Base-by-base conservation (phyloP, 2,329 filamentous ascomycete genomes). In the Microdochium trichocladiopsis region DNA sequence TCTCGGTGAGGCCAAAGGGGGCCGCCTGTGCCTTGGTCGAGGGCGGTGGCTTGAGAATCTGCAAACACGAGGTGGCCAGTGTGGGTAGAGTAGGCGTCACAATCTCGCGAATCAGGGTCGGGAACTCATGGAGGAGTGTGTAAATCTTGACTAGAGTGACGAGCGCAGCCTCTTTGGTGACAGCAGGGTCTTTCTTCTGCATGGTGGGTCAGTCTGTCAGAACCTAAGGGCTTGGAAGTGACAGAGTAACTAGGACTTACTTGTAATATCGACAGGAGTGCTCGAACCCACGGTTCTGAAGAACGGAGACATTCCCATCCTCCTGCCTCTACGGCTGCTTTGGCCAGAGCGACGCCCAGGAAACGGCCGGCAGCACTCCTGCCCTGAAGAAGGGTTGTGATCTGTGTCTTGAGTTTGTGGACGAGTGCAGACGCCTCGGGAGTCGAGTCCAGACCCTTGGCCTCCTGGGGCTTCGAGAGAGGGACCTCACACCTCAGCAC, bases 61-160 rank as follows among this genome's bases (percentile, higher is more conserved):
- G 83, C 47, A 96, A 69, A 60, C 87, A 90, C 2, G 86, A 77
- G 1, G 82, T 84, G 47, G 92, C 78, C 61, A 93, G 95, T 1
- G 79, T 72, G 1, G 89, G 83, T 21, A 96, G 72, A 2, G 83
- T 88, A 2, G 90, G 90, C 0, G 91, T 95, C 1, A 88, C 92
- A 55, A 96, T 89, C 65, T 96, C 92, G 60, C 93, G 81, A 47
- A 93, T 77, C 51, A 96, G 75, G 9, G 90, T 94, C 54, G 87
- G 89, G 63, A 91, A 91, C 36, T 86, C 83, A 63, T 91, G 88
- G 41, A 92, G 87, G 33, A 94, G 79, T 59, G 84, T 79, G 71
- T 94, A 96, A 59, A 96, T 91, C 62, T 88, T 86, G 21, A 88
- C 88, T 55, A 96, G 73, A 14, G 88, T 83, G 55, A 94, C 80